phyloP scores from a whole-genome alignment of 257 asterid genomes.

The Fraxinus americana region DNA sequence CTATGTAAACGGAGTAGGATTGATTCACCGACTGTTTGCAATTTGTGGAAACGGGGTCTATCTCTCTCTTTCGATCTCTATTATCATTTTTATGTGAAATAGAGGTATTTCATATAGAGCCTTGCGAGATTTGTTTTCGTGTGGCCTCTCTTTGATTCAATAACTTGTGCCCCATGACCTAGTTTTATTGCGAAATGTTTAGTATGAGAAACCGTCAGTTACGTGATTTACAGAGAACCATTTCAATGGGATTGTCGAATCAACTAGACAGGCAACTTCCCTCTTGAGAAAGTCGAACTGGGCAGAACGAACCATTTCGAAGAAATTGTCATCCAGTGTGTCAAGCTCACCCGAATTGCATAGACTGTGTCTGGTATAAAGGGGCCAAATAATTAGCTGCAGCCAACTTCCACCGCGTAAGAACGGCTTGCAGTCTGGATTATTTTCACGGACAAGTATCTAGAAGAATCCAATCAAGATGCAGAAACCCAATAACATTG shows the following conservation, averaged over 20 bases:
- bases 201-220: neutral
- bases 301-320: conserved; percentile 85
- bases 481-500: conserved; percentile 52
- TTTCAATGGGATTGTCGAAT: neutral
- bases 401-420: conserved; percentile 66
- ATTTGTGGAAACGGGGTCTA: too few relatives aligned
- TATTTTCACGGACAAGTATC: conserved; percentile 46
- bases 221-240: too few relatives aligned
- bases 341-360: conserved; percentile 74
- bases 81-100: too few relatives aligned
- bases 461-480: conserved; percentile 58
- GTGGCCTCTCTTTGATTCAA: too few relatives aligned
- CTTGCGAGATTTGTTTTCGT: too few relatives aligned
- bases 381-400: conserved; percentile 70
- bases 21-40: too few relatives aligned
- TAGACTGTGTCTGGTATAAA: conserved; percentile 49
- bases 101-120: too few relatives aligned
- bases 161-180: too few relatives aligned
- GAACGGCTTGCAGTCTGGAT: conserved; percentile 65
- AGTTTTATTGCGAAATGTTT: neutral
- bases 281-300: conserved; percentile 67
- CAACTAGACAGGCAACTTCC: conserved; percentile 22
- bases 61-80: too few relatives aligned
- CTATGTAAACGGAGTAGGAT: neutral
- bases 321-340: conserved; percentile 49